phyloP scores from a whole-genome alignment of 768 basidiomycete genomes.

The Leccinum uliginosum region DNA sequence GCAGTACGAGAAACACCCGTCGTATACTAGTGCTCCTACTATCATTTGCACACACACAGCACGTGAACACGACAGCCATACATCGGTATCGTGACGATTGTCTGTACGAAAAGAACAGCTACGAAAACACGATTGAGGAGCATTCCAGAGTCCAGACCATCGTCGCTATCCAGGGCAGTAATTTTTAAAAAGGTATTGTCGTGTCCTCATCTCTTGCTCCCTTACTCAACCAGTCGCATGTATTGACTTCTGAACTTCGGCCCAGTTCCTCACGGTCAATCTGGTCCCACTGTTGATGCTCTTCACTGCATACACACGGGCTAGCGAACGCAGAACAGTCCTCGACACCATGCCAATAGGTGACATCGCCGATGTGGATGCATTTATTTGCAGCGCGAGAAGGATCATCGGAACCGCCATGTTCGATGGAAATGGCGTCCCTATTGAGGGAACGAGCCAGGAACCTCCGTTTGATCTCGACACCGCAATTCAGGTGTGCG shows the following conservation, averaged over 20 bases:
- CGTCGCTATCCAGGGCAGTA: conserved; percentile 87
- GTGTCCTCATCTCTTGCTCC: neutral
- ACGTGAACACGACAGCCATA: conserved; percentile 83
- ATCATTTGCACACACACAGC: conserved; percentile 75
- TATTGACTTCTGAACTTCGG: conserved; percentile 1
- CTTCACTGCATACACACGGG: conserved; percentile 81
- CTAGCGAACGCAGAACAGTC: conserved; percentile 94
- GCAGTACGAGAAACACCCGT: conserved; percentile 77
- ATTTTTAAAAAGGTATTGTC: conserved; percentile 83
- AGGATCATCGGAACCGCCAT: conserved; percentile 31
- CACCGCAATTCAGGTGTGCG: conserved; percentile 96
- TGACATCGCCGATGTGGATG: conserved; percentile 82
- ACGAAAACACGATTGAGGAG: conserved; percentile 89
- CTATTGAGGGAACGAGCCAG: conserved; percentile 40
- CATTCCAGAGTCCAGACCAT: conserved; percentile 91
- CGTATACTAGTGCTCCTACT: conserved; percentile 76
- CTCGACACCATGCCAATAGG: conserved; percentile 99
- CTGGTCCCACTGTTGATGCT: conserved; percentile 92
- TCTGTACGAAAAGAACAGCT: conserved; percentile 85
- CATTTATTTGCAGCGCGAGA: conserved; percentile 88
- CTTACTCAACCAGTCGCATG: neutral
- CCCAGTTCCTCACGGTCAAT: conserved; percentile 92
- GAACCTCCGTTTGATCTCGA: conserved; percentile 96
- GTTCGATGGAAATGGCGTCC: conserved; percentile 15
- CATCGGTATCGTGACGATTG: conserved; percentile 89